Conservation (phyloP, 371 early-diverging fungal genomes). For the Mortierella sp. region DNA sequence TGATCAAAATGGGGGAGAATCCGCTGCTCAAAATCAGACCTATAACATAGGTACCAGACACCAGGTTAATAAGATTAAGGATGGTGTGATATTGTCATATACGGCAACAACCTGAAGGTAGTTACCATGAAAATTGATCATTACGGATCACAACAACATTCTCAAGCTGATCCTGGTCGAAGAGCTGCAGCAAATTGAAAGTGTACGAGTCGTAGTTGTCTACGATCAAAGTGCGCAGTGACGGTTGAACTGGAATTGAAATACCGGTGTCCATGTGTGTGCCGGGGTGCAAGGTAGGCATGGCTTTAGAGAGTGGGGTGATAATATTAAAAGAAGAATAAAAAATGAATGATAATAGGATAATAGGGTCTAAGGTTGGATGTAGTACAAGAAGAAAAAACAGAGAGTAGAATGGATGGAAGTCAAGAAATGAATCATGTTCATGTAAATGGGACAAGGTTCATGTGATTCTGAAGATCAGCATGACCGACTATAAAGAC, state of each 20-base stretch:
- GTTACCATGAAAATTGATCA: conserved; percentile 88
- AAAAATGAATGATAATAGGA: too few species aligned
- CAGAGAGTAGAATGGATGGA: too few species aligned
- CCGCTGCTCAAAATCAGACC: conserved; percentile 65
- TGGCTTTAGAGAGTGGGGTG: not conserved
- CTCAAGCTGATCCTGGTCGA: conserved; percentile 55
- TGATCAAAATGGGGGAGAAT: conserved; percentile 90
- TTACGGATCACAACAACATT: conserved; percentile 89
- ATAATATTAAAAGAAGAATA: too few species aligned
- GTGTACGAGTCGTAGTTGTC: conserved; percentile 99
- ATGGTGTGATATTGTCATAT: not conserved
- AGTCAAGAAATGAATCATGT: too few species aligned
- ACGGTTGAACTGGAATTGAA: not conserved
- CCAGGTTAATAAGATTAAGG: not conserved
- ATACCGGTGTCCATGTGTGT: not conserved
- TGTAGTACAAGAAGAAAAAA: too few species aligned
- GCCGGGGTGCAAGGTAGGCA: conserved; percentile 4
- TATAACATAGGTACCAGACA: conserved; percentile 24
- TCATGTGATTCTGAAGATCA: not conserved
- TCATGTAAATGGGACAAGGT: conserved; percentile 1
- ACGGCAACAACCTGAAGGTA: not conserved
- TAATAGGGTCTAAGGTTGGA: too few species aligned
- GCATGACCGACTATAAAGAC: too few species aligned
- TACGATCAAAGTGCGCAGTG: conserved; percentile 77
- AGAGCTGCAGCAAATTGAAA: conserved; percentile 89